Conservation (phyloP, 805 yeast genomes). For the Saturnispora zaruensis region DNA sequence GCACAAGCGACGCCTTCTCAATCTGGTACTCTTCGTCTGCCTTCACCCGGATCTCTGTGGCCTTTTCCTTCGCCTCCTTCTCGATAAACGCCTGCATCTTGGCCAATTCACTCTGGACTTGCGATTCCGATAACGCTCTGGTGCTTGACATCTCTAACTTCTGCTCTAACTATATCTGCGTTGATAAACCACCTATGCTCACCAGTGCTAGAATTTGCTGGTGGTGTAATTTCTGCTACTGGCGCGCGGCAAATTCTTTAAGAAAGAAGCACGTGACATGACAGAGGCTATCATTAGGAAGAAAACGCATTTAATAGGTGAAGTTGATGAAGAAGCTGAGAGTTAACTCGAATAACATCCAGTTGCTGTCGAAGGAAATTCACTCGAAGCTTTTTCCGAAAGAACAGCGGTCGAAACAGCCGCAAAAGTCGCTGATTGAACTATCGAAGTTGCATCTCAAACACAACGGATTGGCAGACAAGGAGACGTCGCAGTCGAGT, state of each 20-base stretch:
- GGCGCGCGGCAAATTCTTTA: neutral
- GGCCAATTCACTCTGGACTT: slow-evolving; percentile 92
- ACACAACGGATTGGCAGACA: slow-evolving; percentile 63
- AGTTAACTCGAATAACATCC: slow-evolving; percentile 72
- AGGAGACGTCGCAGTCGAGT: slow-evolving; percentile 50
- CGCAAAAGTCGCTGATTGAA: slow-evolving; percentile 29
- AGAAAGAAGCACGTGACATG: neutral
- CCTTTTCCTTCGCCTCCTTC: slow-evolving; percentile 98
- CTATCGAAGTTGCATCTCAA: slow-evolving; percentile 45
- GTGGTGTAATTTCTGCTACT: neutral
- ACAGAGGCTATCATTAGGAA: neutral
- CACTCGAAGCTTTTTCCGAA: slow-evolving; percentile 44
- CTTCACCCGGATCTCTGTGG: slow-evolving; percentile 88
- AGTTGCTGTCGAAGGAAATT: slow-evolving; percentile 53
- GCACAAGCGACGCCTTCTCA: slow-evolving; percentile 90
- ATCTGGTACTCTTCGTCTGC: slow-evolving; percentile 99
- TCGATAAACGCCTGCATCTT: slow-evolving; percentile 98
- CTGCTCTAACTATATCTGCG: neutral
- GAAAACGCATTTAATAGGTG: neutral
- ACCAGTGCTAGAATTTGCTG: neutral
- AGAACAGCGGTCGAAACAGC: slow-evolving; percentile 21
- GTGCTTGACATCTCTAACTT: slow-evolving; percentile 23
- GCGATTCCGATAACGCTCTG: slow-evolving; percentile 34
- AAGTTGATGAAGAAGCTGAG: neutral
- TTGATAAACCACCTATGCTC: neutral